Percentiles rank a stretch among this genome's conserved stretches.
Evolutionary conservation across 805 yeast species (phyloP).

Genomic region (Nakazawaea ishiwadae): DNA sequence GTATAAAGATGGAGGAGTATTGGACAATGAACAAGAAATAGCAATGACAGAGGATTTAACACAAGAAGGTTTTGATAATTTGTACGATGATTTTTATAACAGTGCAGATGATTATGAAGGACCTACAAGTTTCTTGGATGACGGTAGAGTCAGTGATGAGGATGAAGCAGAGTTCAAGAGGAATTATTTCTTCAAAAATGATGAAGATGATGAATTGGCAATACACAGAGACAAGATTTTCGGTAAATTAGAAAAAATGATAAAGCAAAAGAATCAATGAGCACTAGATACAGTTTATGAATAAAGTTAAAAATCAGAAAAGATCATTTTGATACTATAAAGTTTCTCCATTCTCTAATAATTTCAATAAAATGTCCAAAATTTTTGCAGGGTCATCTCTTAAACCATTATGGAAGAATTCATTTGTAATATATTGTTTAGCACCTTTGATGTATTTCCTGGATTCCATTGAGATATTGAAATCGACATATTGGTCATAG

Average conservation of each 20-base stretch:
- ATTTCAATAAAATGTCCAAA: constrained; percentile 32
- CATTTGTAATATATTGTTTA: constrained; percentile 40
- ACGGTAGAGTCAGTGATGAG: constrained; percentile 14
- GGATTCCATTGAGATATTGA: constrained; percentile 33
- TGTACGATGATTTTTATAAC: constrained; percentile 22
- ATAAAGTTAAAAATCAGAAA: too few relatives aligned
- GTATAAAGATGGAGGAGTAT: constrained; percentile 23
- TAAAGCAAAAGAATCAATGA: constrained; percentile 29
- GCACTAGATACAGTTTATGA: too few relatives aligned
- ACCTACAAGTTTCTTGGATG: constrained; percentile 13
- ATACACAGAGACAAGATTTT: constrained; percentile 60
- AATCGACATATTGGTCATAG: constrained; percentile 50
- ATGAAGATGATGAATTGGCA: constrained; percentile 57
- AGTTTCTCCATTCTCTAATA: constrained; percentile 36
- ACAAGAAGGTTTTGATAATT: constrained; percentile 25
- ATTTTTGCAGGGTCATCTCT: constrained; percentile 36
- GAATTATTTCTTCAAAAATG: constrained; percentile 52
- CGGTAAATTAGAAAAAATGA: constrained; percentile 51
- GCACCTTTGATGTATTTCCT: constrained; percentile 30
- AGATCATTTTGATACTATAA: too few relatives aligned
- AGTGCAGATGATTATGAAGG: constrained; percentile 17
- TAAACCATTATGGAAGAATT: constrained; percentile 47
- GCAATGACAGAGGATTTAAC: constrained; percentile 3
- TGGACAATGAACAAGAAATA: constrained; percentile 15
- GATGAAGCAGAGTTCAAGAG: constrained; percentile 31